phyloP scores from a whole-genome alignment of 345 rosid genomes.

The Dipteronia sinensis region DNA sequence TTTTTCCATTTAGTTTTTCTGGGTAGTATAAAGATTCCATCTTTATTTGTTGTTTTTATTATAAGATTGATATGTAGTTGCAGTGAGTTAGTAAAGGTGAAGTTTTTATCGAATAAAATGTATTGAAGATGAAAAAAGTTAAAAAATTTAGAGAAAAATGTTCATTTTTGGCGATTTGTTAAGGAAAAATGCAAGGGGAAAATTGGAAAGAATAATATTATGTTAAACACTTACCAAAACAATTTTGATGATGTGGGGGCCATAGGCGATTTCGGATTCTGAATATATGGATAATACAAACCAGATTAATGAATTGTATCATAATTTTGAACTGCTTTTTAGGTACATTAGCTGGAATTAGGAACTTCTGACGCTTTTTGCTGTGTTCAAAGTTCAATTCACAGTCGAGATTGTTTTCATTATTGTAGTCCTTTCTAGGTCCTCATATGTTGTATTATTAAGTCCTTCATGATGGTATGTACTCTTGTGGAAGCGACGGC shows the following conservation, averaged over 20 bases:
- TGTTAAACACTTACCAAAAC: too few species aligned
- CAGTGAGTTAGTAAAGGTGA: neutral
- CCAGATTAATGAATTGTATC: neutral
- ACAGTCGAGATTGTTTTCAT: neutral
- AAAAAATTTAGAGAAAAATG: neutral
- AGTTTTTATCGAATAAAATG: neutral
- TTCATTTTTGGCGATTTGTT: neutral
- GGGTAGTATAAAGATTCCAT: too few species aligned
- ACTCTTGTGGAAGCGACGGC: constrained; percentile 71
- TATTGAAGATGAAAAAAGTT: neutral
- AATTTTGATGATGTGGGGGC: neutral
- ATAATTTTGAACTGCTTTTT: neutral
- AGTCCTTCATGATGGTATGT: constrained; percentile 12
- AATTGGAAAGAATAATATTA: neutral
- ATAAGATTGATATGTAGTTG: neutral
- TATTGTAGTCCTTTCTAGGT: neutral
- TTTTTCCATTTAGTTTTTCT: too few species aligned
- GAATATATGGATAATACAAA: neutral
- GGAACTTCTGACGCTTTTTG: neutral
- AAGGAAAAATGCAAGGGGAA: neutral
- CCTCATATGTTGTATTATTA: neutral
- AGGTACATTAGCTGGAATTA: too few species aligned
- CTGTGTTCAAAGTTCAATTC: neutral
- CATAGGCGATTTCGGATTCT: neutral
- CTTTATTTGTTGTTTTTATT: too few species aligned